Percentiles rank a stretch among this genome's conserved stretches.
These are phyloP conservation scores for Ceratobasidium sp. DNA, from an alignment of 1,284 basidiomycete genomes.

Conservation along the genomic window DNA sequence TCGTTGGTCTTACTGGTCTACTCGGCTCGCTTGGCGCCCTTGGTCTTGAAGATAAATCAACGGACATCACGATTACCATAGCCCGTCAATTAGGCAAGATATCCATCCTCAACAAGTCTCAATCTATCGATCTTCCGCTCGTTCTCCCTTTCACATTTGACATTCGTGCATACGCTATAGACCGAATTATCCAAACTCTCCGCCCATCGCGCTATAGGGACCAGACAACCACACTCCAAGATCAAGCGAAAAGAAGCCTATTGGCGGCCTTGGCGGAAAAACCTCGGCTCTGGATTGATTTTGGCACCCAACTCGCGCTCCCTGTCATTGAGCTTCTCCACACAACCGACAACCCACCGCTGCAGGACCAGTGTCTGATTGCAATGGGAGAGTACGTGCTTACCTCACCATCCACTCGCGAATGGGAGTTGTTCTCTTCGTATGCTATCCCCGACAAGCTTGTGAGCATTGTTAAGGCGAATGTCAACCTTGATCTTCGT, in stretches of 20 bases:
- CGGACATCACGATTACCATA: neutral
- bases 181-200: neutral
- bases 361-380: neutral
- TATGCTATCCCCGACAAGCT: conserved; percentile 10
- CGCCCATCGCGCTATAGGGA: neutral
- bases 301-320: neutral
- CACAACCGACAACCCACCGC: neutral
- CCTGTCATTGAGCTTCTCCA: neutral
- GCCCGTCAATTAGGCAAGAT: neutral
- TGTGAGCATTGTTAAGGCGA: neutral
- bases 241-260: neutral
- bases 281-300: neutral
- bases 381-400: neutral
- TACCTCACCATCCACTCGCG: neutral
- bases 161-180: neutral
- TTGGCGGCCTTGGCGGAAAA: neutral
- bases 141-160: neutral
- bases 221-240: neutral
- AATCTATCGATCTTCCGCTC: neutral
- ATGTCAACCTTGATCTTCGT: neutral
- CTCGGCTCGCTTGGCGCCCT: neutral
- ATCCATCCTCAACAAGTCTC: neutral
- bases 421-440: neutral
- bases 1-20: conserved; percentile 5
- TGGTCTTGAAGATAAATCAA: neutral